phyloP scores from a whole-genome alignment of 2,329 filamentous ascomycete genomes.

The Fusarium virguliforme region DNA sequence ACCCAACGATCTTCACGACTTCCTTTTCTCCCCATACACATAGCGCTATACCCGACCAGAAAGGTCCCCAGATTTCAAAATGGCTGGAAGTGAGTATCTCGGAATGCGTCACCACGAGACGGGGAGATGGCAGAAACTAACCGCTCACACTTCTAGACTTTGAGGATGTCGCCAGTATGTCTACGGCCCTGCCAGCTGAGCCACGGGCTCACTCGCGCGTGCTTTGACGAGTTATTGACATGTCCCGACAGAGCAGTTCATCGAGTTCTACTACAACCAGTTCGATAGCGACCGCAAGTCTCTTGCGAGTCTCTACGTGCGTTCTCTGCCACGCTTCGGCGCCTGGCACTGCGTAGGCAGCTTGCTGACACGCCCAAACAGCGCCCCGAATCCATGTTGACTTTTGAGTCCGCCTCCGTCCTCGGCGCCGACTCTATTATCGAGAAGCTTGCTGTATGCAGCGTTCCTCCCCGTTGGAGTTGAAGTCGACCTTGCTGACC shows the following conservation, averaged over 20 bases:
- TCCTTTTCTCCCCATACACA: conserved; percentile 18
- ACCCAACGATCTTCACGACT: conserved; percentile 37
- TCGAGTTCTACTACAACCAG: conserved; percentile 89
- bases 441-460: conserved; percentile 84
- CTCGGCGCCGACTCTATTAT: conserved; percentile 78
- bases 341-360: conserved; percentile 58
- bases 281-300: conserved; percentile 81
- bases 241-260: conserved; percentile 80
- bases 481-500: conserved; percentile 22
- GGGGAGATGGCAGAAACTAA: conserved; percentile 44
- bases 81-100: conserved; percentile 46
- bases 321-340: conserved; percentile 52
- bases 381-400: conserved; percentile 82
- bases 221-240: conserved; percentile 15
- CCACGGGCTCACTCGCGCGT: conserved; percentile 2
- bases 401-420: conserved; percentile 83
- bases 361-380: conserved; percentile 24
- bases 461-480: background rate
- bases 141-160: conserved; percentile 58
- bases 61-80: conserved; percentile 46
- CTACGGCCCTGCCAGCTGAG: conserved; percentile 17
- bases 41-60: conserved; percentile 31
- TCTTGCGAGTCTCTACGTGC: conserved; percentile 85
- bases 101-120: background rate
- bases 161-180: conserved; percentile 66